phyloP scores from a whole-genome alignment of 2,329 filamentous ascomycete genomes.

The Bipolaris zeicola region DNA sequence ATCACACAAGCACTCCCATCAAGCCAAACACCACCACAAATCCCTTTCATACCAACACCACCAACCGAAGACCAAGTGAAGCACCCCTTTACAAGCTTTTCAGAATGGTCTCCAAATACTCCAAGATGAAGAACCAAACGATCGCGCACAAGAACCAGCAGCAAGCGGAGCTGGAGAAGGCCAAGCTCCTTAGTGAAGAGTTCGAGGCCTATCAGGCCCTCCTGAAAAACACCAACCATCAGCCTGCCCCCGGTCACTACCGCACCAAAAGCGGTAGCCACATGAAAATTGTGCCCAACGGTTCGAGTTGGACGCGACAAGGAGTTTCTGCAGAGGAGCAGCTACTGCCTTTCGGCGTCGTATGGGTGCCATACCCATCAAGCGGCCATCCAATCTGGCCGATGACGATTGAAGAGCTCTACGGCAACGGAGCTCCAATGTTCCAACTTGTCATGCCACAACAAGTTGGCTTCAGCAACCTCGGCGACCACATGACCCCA shows the following conservation, averaged over 20 bases:
- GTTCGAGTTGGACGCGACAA: not conserved
- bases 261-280: constrained; percentile 1
- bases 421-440: accelerated
- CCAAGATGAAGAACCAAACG: constrained; percentile 1
- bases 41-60: not conserved
- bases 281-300: not conserved
- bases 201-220: not conserved
- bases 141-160: not conserved
- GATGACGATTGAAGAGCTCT: not conserved
- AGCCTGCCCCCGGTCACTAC: not conserved
- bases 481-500: not conserved
- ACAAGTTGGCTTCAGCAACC: constrained; percentile 1
- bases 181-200: not conserved
- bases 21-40: not conserved
- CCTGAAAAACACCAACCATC: not conserved
- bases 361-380: not conserved
- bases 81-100: not conserved
- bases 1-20: not conserved
- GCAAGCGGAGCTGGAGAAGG: not conserved
- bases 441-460: not conserved
- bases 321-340: not conserved
- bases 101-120: constrained; percentile 8
- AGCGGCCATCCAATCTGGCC: not conserved
- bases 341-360: not conserved
- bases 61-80: not conserved